A percentile compares a stretch with the other conserved stretches of the same genome.
These are phyloP conservation scores for Salicornia ramosissima DNA, from an alignment of 148 eudicot species.

Conservation along the genomic window DNA sequence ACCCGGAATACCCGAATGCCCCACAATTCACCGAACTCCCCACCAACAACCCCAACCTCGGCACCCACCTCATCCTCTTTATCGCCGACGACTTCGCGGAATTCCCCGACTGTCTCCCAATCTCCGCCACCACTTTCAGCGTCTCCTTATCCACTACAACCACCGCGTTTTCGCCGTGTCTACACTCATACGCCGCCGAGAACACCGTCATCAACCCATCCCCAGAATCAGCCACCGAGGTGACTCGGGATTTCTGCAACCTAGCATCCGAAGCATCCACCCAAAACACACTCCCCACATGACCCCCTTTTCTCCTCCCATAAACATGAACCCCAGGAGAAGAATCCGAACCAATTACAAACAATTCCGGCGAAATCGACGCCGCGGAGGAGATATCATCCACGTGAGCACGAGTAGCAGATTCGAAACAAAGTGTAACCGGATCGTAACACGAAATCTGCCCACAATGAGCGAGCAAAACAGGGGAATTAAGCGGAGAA, in stretches of 20 bases:
- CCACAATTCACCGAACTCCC: conserved; percentile 53
- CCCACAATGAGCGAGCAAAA: conserved; percentile 64
- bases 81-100: conserved; percentile 48
- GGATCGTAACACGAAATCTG: conserved; percentile 53
- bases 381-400: conserved; percentile 38
- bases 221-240: conserved; percentile 36
- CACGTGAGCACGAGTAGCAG: conserved; percentile 58
- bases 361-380: conserved; percentile 29
- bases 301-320: conserved; percentile 15
- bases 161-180: conserved; percentile 60
- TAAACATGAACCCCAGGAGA: conserved; percentile 64
- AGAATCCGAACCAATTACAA: conserved; percentile 42
- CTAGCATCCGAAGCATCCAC: conserved; percentile 58
- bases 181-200: conserved; percentile 55
- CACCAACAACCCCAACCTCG: conserved; percentile 32
- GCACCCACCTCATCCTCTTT: conserved; percentile 45
- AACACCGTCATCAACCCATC: conserved; percentile 25
- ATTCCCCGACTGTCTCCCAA: conserved; percentile 55
- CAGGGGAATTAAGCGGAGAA: conserved; percentile 26
- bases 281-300: conserved; percentile 51
- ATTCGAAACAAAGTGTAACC: conserved; percentile 30
- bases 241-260: conserved; percentile 50
- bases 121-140: conserved; percentile 35
- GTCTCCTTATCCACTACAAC: conserved; percentile 46
- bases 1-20: conserved; percentile 78